Base-by-base conservation (phyloP, 306 rosid species). In the Corylus americana region DNA sequence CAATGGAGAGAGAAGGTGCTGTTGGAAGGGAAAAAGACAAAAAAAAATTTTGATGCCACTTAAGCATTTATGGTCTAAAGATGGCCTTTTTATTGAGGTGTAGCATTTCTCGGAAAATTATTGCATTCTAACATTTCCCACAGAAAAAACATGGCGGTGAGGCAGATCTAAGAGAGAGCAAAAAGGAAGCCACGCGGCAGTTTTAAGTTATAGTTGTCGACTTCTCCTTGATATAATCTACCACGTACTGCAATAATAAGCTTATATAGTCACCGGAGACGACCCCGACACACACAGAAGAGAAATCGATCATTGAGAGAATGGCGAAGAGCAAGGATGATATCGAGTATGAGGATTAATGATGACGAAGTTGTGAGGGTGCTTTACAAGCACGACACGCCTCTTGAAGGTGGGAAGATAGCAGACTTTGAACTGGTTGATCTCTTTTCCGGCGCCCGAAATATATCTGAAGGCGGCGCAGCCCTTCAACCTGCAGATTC, bases 401-500 rank as follows among this genome's bases (percentile, higher is more conserved):
- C 97, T 44, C 88, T 88, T 49, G 94, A 91, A 87, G 96, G 76
- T 18, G 97, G 94, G 1, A 93, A 81, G 73, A 88, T 91, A 22
- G 88, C 90, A 11, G 91, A 91, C 1, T 88, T 92, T 53, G 83
- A 91, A 49, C 79, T 83, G 0, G 74, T 93, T 76, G 86, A 93
- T 71, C 11, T 88, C 44, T 88, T 84, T 74, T 27, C 87, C 10
- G 64, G 87, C 72, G 90, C 88, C 8, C 87, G 55, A 8, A 84
- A 74, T 29, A 62, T 85, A 42, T 25, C 87, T 20, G 77, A 83
- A 72, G 7, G 16, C 29, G 18, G n/a, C 69, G 57, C 2, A 31
- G 35, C 35, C 35, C 2, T 3, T 31, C 35, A 63, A 8, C 25
- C 45, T 48, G 22, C 77, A 79, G 81, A 80, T 29, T 22, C 85